phyloP scores from a whole-genome alignment of 1,139 yeast species.

The Taphrina populina region DNA sequence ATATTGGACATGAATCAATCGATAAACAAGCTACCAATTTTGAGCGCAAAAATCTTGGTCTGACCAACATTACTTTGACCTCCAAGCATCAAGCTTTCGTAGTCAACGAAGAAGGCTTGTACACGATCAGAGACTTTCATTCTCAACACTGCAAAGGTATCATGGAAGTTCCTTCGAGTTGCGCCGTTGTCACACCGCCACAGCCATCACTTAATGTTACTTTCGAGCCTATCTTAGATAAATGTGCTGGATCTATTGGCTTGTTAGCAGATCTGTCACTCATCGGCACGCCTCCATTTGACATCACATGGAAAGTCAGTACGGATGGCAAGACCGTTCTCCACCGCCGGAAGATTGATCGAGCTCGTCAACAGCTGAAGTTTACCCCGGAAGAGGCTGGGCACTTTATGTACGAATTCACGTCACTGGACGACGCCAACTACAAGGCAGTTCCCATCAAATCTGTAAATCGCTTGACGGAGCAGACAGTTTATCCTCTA shows the following conservation, averaged over 20 bases:
- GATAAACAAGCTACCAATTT: no score
- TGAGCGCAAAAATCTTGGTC: no score
- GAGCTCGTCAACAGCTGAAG: constrained; percentile 54
- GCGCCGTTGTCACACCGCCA: constrained; percentile 52
- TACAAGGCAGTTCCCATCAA: constrained; percentile 44
- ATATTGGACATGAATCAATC: no score
- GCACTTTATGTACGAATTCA: constrained; percentile 68
- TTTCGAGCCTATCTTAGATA: constrained; percentile 62
- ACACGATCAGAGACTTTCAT: constrained; percentile 54
- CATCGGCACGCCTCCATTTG: constrained; percentile 80
- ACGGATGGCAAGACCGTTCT: constrained; percentile 42
- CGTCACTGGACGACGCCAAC: constrained; percentile 47
- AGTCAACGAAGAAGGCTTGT: constrained; percentile 52
- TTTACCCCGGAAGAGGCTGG: constrained; percentile 84
- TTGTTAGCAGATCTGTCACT: constrained; percentile 65
- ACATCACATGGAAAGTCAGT: constrained; percentile 59
- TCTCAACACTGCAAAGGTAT: constrained; percentile 68
- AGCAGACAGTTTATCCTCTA: constrained; percentile 46
- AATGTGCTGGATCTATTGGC: constrained; percentile 91
- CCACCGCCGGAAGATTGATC: constrained; percentile 41
- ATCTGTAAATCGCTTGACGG: constrained; percentile 42
- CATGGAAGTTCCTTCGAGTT: constrained; percentile 51
- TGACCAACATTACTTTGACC: constrained; percentile 31
- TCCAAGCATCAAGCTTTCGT: constrained; percentile 39
- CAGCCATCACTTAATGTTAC: constrained; percentile 51